Base-by-base conservation (phyloP, 345 rosid species). In the Trapa incisa region DNA sequence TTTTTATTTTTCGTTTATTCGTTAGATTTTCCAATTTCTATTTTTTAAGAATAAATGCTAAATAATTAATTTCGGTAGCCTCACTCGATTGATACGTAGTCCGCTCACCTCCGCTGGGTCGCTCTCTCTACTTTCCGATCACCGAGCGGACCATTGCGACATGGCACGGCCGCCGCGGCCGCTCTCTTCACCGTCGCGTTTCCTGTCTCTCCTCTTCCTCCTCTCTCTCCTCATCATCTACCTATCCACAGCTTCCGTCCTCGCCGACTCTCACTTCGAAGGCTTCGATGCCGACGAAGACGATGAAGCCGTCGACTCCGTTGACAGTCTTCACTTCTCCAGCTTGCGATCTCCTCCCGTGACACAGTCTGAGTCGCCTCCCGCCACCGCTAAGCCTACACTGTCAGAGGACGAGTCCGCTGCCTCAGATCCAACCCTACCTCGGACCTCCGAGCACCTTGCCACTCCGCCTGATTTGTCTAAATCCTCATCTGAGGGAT, bases 221-320 rank as follows among this genome's bases (percentile, higher is more conserved):
- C 11, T 75, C 48, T 74, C 79, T 29, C 73, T 87, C 67, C 64
- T 72, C 12, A 42, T 81, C 63, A 33, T 71, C 74, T 70, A 68
- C 50, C 70, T 75, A 70, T 69, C 69, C 61, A 47, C 47, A 52
- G 37, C 60, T 61, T 53, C 36, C 22, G 74, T 72, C 43, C 71
- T 74, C 75, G 80, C 86, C 15, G 76, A 83, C 76, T 88, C 98
- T 43, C 94, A 90, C 77, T 93, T 93, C 77, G 98, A 93, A 84
- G 98, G 98, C 10, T 93, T 92, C 65, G 97, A 93, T 15, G 94
- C 86, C 38, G 96, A 89, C 52, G 97, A 90, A 1, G 54, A 48
- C 2, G 54, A 16, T 10, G 54, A 48, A 48, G 2, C 54, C 17
- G 4, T 48, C 17, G 54, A 48, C 17, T 54, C 72, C 3, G 85